Evolutionary conservation across 129 eudicot genomes (phyloP).

Genomic region (Flaveria linearis): DNA sequence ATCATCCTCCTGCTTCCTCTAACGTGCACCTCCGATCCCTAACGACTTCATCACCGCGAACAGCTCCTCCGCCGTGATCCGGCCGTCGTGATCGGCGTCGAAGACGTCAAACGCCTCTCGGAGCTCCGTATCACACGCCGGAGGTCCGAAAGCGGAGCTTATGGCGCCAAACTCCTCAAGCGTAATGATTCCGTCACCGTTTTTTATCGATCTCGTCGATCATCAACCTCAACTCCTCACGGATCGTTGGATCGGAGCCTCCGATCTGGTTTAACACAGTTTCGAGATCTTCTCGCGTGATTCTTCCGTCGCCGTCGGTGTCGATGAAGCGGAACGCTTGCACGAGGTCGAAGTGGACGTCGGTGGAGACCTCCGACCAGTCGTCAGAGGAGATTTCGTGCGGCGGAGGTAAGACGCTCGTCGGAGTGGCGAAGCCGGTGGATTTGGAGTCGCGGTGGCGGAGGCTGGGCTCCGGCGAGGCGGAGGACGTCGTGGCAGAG

Average conservation of each 20-base stretch:
- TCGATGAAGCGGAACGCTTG: constrained; percentile 75
- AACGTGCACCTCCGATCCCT: constrained; percentile 68
- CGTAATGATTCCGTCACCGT: constrained; percentile 73
- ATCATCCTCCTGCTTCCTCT: constrained; percentile 85
- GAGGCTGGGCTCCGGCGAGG: constrained; percentile 33
- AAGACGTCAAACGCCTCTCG: constrained; percentile 62
- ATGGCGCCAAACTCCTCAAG: constrained; percentile 65
- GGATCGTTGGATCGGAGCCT: constrained; percentile 36
- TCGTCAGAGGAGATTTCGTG: constrained; percentile 40
- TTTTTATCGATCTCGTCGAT: constrained; percentile 52
- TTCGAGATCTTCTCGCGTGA: constrained; percentile 47
- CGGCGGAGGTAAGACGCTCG: constrained; percentile 43
- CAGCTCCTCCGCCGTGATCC: constrained; percentile 74
- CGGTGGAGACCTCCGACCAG: constrained; percentile 41
- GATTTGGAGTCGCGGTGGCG: neutral
- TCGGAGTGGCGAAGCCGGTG: constrained; percentile 48
- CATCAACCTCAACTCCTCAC: constrained; percentile 56
- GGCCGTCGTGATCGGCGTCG: constrained; percentile 75
- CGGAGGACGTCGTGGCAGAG: constrained; percentile 44
- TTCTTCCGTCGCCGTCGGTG: constrained; percentile 62
- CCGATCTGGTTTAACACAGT: constrained; percentile 48
- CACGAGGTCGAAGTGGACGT: constrained; percentile 36
- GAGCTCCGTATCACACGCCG: constrained; percentile 54
- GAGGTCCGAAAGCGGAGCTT: constrained; percentile 57
- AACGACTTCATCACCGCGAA: constrained; percentile 50